Base-by-base conservation (phyloP, 768 basidiomycete genomes). In the Lactarius akahatsu region DNA sequence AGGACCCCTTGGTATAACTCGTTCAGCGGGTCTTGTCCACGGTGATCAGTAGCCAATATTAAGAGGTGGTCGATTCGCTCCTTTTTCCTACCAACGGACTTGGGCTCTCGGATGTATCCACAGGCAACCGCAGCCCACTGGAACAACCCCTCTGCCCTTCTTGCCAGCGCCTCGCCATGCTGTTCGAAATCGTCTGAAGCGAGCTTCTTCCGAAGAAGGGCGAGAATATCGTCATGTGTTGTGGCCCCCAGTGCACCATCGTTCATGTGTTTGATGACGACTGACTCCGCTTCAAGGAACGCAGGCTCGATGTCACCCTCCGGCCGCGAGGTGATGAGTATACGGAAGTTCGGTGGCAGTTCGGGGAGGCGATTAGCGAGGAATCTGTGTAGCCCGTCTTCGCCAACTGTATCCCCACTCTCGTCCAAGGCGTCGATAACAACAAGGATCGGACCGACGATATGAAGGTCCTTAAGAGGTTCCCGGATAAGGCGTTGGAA, bases 371-470 rank as follows among this genome's bases (percentile, higher is more conserved):
- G 16, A 2, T 32, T 9, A 13, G 55, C 55, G 30, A 56, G 55
- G n/a, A 56, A 56, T 34, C 18, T n/a, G 34, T 56, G 55, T 9
- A 56, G 6, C 7, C 38, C 38, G 4, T 20, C 8, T 23, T 38
- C 11, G 26, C 23, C 58, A 41, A 23, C 16, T 41, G 15, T n/a
- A 15, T 59, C 58, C 13, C n/a, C 40, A 20, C 58, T 40, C 40
- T 59, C 58, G 18, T 59, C 58, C 23, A 59, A 20, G n/a, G n/a
- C 58, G 20, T 59, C 58, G 40, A 59, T 43, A n/a, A 59, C 40
- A 20, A 43, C 28, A n/a, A 59, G 40, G 13, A 59, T 43, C 1
- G 58, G 58, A 13, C 23, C 38, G 38, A 28, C 40, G 18, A 59
- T 18, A 9, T 28, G 58, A 11, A 59, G 28, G 20, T 28, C 38